phyloP scores from a whole-genome alignment of 2,329 filamentous ascomycete species.

The Penicillium sp. region DNA sequence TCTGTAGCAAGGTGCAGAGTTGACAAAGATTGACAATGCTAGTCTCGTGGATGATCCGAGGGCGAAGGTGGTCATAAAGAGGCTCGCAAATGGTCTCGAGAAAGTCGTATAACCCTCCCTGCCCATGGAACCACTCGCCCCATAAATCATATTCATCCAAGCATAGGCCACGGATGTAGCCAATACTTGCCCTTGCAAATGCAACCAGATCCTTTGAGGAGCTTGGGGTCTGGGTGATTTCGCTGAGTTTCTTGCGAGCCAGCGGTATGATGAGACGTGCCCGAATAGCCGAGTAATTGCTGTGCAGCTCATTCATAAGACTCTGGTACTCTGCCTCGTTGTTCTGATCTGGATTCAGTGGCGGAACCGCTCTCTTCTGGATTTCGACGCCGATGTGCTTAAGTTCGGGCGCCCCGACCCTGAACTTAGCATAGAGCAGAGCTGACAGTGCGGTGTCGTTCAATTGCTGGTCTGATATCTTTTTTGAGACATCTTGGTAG shows the following conservation, averaged over 20 bases:
- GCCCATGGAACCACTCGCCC: conserved; percentile 60
- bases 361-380: conserved; percentile 58
- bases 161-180: conserved; percentile 60
- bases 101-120: conserved; percentile 59
- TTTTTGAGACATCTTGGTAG: conserved; percentile 56
- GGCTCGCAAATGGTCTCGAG: conserved; percentile 62
- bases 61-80: conserved; percentile 60
- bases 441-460: conserved; percentile 68
- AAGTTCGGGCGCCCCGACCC: conserved; percentile 59
- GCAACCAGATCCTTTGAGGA: conserved; percentile 58
- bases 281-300: conserved; percentile 56
- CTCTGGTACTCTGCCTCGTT: conserved; percentile 60
- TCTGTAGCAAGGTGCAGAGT: conserved; percentile 60
- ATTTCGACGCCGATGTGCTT: conserved; percentile 62
- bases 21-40: conserved; percentile 62
- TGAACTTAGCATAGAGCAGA: conserved; percentile 64
- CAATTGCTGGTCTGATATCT: conserved; percentile 60
- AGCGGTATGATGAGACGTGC: conserved; percentile 56
- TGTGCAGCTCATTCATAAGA: conserved; percentile 59
- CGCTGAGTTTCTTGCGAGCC: conserved; percentile 54
- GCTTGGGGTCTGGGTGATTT: conserved; percentile 53
- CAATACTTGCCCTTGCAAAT: conserved; percentile 59
- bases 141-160: conserved; percentile 63
- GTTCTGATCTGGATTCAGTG: conserved; percentile 54
- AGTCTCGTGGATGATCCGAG: conserved; percentile 60